Conservation (phyloP, 441 rosid genomes). For the Viola pubescens region DNA sequence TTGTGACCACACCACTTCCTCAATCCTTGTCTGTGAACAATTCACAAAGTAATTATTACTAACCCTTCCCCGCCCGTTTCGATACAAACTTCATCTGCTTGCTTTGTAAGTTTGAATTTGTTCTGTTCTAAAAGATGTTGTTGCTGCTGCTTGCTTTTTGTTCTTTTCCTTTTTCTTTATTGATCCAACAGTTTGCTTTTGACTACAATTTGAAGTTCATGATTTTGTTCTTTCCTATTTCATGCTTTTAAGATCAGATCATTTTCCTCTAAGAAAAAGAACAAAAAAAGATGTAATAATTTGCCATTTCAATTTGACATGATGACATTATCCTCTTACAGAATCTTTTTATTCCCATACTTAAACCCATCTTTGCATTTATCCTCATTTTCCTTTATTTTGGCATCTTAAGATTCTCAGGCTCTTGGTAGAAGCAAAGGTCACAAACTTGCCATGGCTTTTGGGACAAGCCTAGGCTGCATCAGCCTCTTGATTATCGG, state of each 20-base stretch:
- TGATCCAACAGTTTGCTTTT: constrained; percentile 12
- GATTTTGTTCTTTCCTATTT: not conserved
- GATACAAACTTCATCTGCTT: constrained; percentile 5
- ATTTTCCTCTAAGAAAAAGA: too few species aligned
- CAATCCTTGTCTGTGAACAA: constrained; percentile 42
- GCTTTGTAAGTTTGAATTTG: constrained; percentile 15
- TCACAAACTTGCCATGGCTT: constrained; percentile 62
- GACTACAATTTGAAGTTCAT: constrained; percentile 15
- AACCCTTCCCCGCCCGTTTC: constrained; percentile 10
- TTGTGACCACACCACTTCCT: constrained; percentile 55
- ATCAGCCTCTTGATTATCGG: constrained; percentile 57
- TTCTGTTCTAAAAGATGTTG: constrained; percentile 7
- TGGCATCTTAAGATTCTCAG: constrained; percentile 30
- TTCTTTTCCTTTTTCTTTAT: not conserved
- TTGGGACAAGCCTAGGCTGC: constrained; percentile 65
- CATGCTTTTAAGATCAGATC: not conserved
- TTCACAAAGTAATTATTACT: constrained; percentile 42
- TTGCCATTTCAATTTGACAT: not conserved
- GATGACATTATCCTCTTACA: not conserved
- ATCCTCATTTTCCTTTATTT: constrained; percentile 14
- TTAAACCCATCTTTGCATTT: not conserved
- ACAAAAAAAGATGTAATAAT: too few species aligned
- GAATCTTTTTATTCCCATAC: not conserved
- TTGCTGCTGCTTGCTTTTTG: not conserved
- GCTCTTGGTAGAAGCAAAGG: constrained; percentile 38